Percentiles rank a stretch among this genome's conserved stretches.
Conservation (phyloP, 2,329 filamentous ascomycete genomes). For the Xylogone sp. region DNA sequence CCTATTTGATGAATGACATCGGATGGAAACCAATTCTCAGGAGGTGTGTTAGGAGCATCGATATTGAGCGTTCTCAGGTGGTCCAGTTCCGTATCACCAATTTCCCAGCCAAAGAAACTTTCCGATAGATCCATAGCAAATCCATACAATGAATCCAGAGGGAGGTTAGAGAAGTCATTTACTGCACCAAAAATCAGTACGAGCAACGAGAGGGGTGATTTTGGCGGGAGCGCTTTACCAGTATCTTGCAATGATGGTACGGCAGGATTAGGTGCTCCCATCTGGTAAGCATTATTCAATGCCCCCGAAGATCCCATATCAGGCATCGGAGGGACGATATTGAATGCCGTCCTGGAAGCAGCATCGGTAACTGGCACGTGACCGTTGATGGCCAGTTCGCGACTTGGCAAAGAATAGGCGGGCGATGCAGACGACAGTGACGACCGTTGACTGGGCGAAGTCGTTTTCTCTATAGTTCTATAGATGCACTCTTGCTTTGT, state of each 20-base stretch:
- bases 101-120: constrained; percentile 12
- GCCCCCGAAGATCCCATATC: background rate
- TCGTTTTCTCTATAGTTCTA: constrained; percentile 2
- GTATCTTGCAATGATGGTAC: constrained; percentile 1
- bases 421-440: background rate
- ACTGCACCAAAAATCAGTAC: constrained; percentile 2
- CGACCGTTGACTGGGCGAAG: background rate
- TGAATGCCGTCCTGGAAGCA: background rate
- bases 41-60: constrained; percentile 8
- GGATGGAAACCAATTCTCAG: constrained; percentile 6
- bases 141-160: constrained; percentile 10
- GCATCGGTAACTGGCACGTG: background rate
- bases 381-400: background rate
- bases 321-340: background rate
- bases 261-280: background rate
- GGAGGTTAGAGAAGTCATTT: constrained; percentile 9
- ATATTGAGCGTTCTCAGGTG: constrained; percentile 8
- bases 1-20: background rate
- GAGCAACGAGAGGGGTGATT: background rate
- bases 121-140: constrained; percentile 11
- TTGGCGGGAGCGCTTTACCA: background rate
- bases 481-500: constrained; percentile 8
- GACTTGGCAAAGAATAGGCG: background rate
- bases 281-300: background rate
- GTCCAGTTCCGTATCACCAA: constrained; percentile 7